Base-by-base conservation (phyloP, 176 grass and related monocot species). In the Phoenix dactylifera region DNA sequence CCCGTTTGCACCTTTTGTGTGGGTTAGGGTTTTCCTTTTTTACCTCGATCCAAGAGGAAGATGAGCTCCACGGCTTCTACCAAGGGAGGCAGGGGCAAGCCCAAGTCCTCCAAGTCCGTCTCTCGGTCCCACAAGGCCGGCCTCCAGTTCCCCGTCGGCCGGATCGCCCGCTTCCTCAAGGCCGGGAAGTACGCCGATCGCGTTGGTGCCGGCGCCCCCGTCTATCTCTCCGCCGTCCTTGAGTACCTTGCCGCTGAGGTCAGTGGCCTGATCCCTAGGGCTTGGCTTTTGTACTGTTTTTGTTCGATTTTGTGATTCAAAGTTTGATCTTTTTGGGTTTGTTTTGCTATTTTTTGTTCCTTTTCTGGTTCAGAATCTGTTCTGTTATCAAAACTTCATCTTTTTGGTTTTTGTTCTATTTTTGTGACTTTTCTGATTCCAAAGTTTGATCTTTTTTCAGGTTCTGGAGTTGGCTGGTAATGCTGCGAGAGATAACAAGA, bases 221-320 rank as follows among this genome's bases (percentile, higher is more conserved):
- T 90, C 3, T 90, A 86, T 55, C 82, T 90, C 68, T 82, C 82
- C 20, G 87, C 87, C 19, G 87, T 90, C 30, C 82, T 90, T 57
- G 87, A 90, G 87, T 90, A 90, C 69, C 87, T 90, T 49, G 87
- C 87, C 15, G 87, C 87, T 0, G 87, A 90, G 79, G 87, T 90
- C 55, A 20, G 15, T 5, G 2, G 10, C 25, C 51, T 4, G 7
- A 23, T 26, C 0, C n/a, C 9, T 12, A 44, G 6, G 7, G 1
- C 32, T 39, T 10, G 1, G 32, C 2, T 44, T 44, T 44, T 44
- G 35, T 44, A 2, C 35, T 3, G 7, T 1, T 44, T 12, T 44
- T 44, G 35, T 2, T 14, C 10, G 9, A 12, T 44, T 44, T 44
- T 44, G 9, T 44, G 35, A 44, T 44, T 44, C 35, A 12, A 44